Conservation (phyloP, 2,329 filamentous ascomycete species). For the Graphilbum sp. region DNA sequence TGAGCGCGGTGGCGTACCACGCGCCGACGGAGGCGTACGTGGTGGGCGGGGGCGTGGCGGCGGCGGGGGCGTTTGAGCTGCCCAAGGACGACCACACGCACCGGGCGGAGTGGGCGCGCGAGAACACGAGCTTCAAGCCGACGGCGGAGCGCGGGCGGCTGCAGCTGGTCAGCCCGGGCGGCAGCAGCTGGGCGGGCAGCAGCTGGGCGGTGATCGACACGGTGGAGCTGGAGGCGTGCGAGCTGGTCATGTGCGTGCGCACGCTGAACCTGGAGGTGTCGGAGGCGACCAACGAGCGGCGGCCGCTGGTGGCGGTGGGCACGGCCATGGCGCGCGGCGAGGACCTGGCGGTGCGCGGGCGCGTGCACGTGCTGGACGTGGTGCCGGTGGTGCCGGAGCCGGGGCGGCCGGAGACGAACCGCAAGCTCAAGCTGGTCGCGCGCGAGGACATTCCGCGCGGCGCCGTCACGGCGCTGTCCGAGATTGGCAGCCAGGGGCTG, state of each 20-base stretch:
- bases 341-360: constrained; percentile 71
- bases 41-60: constrained; percentile 47
- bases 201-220: constrained; percentile 67
- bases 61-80: constrained; percentile 56
- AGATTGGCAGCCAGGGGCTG: constrained; percentile 74
- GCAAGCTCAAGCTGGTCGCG: constrained; percentile 68
- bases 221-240: constrained; percentile 54
- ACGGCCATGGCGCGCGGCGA: constrained; percentile 79
- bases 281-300: constrained; percentile 75
- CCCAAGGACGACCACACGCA: constrained; percentile 77
- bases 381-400: constrained; percentile 85
- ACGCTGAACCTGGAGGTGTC: constrained; percentile 77
- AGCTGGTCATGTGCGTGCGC: constrained; percentile 68
- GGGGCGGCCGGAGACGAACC: constrained; percentile 68
- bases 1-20: constrained; percentile 63
- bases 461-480: constrained; percentile 72
- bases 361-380: constrained; percentile 81
- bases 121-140: constrained; percentile 49
- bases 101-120: constrained; percentile 64
- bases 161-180: constrained; percentile 55
- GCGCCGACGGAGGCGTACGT: constrained; percentile 59
- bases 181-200: constrained; percentile 42
- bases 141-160: constrained; percentile 54
- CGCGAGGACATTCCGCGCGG: constrained; percentile 86
- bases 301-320: constrained; percentile 67